Evolutionary conservation across 345 rosid species (phyloP).

Genomic region (Stellera chamaejasme): DNA sequence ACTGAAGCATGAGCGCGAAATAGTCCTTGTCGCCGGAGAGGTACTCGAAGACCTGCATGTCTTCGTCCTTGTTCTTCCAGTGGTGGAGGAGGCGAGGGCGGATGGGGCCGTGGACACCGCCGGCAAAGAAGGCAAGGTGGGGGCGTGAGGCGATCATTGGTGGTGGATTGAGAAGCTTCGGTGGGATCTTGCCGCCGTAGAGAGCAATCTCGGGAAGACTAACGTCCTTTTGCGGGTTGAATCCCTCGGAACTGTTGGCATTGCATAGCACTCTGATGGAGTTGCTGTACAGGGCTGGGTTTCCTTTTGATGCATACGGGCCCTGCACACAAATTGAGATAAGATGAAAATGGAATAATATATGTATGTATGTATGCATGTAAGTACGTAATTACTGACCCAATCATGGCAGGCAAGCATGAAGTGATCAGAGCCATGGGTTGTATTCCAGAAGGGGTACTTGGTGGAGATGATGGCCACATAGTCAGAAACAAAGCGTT

Average conservation of each 20-base stretch:
- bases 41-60: conserved; percentile 54
- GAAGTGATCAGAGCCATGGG: conserved; percentile 78
- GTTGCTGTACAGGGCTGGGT: conserved; percentile 35
- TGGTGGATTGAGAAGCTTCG: conserved; percentile 38
- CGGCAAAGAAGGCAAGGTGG: conserved; percentile 70
- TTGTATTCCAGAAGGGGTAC: conserved; percentile 71
- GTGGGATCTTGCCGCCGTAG: conserved; percentile 35
- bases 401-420: conserved; percentile 91
- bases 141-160: conserved; percentile 31
- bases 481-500: conserved; percentile 59
- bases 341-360: too few relatives aligned
- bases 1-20: conserved; percentile 54
- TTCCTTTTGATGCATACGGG: conserved; percentile 53
- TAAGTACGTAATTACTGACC: too few relatives aligned
- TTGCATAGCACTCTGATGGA: conserved; percentile 87
- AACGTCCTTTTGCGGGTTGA: conserved; percentile 65
- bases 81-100: conserved; percentile 52
- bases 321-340: conserved; percentile 35
- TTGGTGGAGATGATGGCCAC: conserved; percentile 48
- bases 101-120: conserved; percentile 74
- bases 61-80: conserved; percentile 64
- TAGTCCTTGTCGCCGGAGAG: conserved; percentile 60
- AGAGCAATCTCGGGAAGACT: conserved; percentile 74
- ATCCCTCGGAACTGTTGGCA: conserved; percentile 92
- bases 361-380: too few relatives aligned